These are phyloP conservation scores for Candida coleopterorum DNA, from an alignment of 805 yeast genomes.

Conservation along the genomic window DNA sequence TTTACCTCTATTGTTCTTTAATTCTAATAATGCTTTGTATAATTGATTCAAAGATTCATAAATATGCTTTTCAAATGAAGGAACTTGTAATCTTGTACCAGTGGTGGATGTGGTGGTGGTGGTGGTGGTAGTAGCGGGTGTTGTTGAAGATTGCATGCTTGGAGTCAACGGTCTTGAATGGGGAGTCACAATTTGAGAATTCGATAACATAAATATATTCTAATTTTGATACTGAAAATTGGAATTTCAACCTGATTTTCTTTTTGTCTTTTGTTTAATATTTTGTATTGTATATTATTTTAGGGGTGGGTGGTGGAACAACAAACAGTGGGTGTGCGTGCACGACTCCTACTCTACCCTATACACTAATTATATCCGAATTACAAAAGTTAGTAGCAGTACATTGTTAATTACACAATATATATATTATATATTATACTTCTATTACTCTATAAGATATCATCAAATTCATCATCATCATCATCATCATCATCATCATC, in stretches of 20 bases:
- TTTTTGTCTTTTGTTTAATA: not conserved
- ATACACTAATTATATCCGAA: no score
- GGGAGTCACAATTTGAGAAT: slow-evolving; percentile 7
- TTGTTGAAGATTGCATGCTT: not conserved
- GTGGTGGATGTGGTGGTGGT: no score
- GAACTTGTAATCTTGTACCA: slow-evolving; percentile 17
- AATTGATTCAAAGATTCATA: slow-evolving; percentile 24
- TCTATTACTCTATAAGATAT: no score
- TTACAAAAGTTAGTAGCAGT: no score
- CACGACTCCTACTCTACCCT: no score
- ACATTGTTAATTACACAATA: no score
- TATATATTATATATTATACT: not conserved
- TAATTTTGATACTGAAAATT: no score
- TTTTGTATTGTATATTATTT: no score
- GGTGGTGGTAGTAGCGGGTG: not conserved
- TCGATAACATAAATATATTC: slow-evolving; percentile 1
- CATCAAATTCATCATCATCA: no score
- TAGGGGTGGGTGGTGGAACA: slow-evolving; percentile 6
- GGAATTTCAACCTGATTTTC: no score
- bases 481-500: slow-evolving; percentile 31
- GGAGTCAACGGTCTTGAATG: slow-evolving; percentile 11
- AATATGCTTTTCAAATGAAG: slow-evolving; percentile 31
- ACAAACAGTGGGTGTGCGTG: no score
- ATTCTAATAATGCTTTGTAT: slow-evolving; percentile 23
- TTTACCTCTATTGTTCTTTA: slow-evolving; percentile 60